A percentile compares a stretch with the other conserved stretches of the same genome.
phyloP scores from a whole-genome alignment of 106 monocot species.

The Dendrobium officinale region DNA sequence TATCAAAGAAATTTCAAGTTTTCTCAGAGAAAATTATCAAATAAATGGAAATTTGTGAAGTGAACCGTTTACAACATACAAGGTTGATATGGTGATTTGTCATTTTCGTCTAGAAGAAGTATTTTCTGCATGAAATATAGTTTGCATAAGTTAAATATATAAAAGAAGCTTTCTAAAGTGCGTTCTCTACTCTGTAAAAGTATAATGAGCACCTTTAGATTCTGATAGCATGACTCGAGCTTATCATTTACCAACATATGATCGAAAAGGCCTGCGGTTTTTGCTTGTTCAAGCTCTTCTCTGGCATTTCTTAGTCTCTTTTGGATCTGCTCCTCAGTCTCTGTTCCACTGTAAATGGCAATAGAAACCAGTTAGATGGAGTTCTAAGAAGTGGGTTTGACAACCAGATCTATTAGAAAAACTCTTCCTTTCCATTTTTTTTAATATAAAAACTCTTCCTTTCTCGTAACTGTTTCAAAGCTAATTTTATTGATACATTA shows the following conservation, averaged over 20 bases:
- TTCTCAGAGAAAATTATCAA: not conserved
- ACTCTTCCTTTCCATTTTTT: no score
- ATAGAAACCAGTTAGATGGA: no score
- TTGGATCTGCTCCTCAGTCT: conserved; percentile 86
- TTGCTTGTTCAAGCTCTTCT: conserved; percentile 75
- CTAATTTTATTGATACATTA: no score
- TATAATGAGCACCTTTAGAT: conserved; percentile 51
- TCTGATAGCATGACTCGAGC: conserved; percentile 66
- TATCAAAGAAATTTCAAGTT: not conserved
- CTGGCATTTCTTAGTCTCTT: conserved; percentile 80
- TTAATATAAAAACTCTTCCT: no score
- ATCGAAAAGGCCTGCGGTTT: conserved; percentile 54
- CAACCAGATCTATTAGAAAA: not conserved
- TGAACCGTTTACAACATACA: conserved; percentile 24
- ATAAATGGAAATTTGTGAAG: not conserved
- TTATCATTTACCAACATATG: conserved; percentile 82
- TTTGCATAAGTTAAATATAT: not conserved
- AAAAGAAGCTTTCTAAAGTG: not conserved
- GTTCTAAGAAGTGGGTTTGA: no score
- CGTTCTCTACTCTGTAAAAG: not conserved
- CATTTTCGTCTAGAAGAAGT: conserved; percentile 40
- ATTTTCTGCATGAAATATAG: conserved; percentile 41
- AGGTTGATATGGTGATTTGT: conserved; percentile 12
- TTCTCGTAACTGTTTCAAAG: no score
- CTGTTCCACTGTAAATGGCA: conserved; percentile 66